phyloP scores from a whole-genome alignment of 2,329 filamentous ascomycete species.

The Cordyceps javanica region DNA sequence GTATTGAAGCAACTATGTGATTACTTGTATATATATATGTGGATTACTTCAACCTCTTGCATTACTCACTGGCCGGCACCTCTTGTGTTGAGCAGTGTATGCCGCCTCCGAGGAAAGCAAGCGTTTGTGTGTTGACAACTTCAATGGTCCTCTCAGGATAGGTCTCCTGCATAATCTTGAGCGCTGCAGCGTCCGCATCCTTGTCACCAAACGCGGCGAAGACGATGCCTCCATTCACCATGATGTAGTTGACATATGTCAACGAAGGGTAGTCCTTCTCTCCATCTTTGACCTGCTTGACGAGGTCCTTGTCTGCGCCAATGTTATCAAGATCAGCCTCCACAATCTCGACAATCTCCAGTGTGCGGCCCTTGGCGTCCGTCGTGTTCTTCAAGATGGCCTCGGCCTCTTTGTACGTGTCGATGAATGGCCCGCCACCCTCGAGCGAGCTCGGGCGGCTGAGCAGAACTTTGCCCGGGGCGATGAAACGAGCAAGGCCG shows the following conservation, averaged over 20 bases:
- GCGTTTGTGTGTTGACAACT: slow-evolving; percentile 14
- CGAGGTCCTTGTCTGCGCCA: neutral
- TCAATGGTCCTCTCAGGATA: slow-evolving; percentile 17
- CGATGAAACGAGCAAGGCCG: slow-evolving; percentile 21
- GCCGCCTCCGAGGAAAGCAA: slow-evolving; percentile 20
- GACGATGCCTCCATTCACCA: slow-evolving; percentile 23
- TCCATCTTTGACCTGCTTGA: neutral
- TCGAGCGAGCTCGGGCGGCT: slow-evolving; percentile 14
- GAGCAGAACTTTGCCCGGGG: slow-evolving; percentile 18
- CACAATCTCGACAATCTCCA: slow-evolving; percentile 19
- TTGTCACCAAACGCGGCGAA: slow-evolving; percentile 22
- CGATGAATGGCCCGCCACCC: too few species aligned
- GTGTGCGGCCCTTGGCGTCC: slow-evolving; percentile 18
- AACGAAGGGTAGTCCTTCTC: too few species aligned
- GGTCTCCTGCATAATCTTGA: slow-evolving; percentile 9
- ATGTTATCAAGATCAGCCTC: slow-evolving; percentile 18
- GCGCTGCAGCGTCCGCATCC: slow-evolving; percentile 19
- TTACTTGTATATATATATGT: neutral
- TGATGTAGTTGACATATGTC: slow-evolving; percentile 22
- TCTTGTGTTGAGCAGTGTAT: slow-evolving; percentile 25
- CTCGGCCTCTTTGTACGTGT: neutral
- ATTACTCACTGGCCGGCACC: slow-evolving; percentile 13
- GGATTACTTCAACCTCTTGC: neutral
- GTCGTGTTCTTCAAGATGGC: slow-evolving; percentile 13
- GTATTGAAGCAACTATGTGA: too few species aligned